These are phyloP conservation scores for bread wheat (Triticum aestivum) DNA, from an alignment of 176 grass and related monocot genomes.

Conservation along the genomic window IWGSC_CS_RefSeq_v2.1 NC_057802.1:487969250-487969749, in stretches of 20 bases:
- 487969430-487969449: conserved; percentile 80
- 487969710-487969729: conserved; percentile 49
- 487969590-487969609: conserved; percentile 46
- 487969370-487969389: conserved; percentile 44
- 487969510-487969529: conserved; percentile 6
- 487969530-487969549: background rate
- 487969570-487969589: conserved; percentile 58
- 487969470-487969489: conserved; percentile 2
- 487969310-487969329: conserved; percentile 88
- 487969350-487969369: conserved; percentile 40
- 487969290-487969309: conserved; percentile 51
- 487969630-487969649: conserved; percentile 79
- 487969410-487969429: conserved; percentile 62
- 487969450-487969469: conserved; percentile 13
- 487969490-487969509: conserved; percentile 17
- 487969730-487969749: conserved; percentile 73
- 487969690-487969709: conserved; percentile 38
- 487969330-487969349: conserved; percentile 71
- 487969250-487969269: background rate
- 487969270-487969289: conserved; percentile 43
- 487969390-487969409: conserved; percentile 50
- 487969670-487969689: conserved; percentile 53
- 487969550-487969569: conserved; percentile 56
- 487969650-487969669: conserved; percentile 83
- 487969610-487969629: conserved; percentile 57